Evolutionary conservation across 2,329 filamentous ascomycete species (phyloP), one percentile per base, ranked within the genome.

Genomic region (Talaromyces sp.): DNA sequence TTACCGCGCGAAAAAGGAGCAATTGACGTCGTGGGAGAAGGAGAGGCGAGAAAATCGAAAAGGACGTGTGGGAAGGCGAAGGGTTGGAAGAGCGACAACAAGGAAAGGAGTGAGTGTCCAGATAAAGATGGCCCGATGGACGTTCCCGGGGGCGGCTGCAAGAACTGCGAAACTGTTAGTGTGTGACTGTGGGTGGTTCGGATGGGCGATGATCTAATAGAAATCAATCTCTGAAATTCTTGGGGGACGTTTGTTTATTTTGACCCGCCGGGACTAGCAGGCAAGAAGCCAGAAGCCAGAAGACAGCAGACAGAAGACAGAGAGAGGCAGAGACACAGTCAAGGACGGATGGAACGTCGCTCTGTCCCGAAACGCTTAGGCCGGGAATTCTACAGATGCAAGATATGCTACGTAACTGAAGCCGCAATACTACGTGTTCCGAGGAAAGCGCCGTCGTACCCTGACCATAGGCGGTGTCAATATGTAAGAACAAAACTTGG

Each of bases 241-340:
- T 39, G 37, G 19, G 19, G 56, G 56, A 59, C 63, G 56, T 69
- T 66, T 71, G 69, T 75, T 76, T 76, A 74, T 77, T 76, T 74
- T 75, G 75, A 73, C 70, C 71, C 72, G 72, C 72, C 9, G 10
- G 16, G 11, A 31, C 39, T 50, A 33, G 16, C 33, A 35, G 69
- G 67, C 65, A 66, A 56, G 33, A 47, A 39, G 47, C 35, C 37
- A 22, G 52, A 19, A 31, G 27, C 19, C 19, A 27, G 27, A 1
- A 27, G 27, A 27, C 27, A 27, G 27, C 27, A 31, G 27, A 31
- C 27, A 31, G 27, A 7, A 14, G 31, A 39, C 27, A 33, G 50
- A 14, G 31, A 39, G 8, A 33, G 50, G 11, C 10, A 24, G 22
- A 52, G 24, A 24, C 43, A 50, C 6, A 27, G 14, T 35, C 31